Evolutionary conservation across 2,329 filamentous ascomycete genomes (phyloP).

Genomic region (Gremmenia infestans): DNA sequence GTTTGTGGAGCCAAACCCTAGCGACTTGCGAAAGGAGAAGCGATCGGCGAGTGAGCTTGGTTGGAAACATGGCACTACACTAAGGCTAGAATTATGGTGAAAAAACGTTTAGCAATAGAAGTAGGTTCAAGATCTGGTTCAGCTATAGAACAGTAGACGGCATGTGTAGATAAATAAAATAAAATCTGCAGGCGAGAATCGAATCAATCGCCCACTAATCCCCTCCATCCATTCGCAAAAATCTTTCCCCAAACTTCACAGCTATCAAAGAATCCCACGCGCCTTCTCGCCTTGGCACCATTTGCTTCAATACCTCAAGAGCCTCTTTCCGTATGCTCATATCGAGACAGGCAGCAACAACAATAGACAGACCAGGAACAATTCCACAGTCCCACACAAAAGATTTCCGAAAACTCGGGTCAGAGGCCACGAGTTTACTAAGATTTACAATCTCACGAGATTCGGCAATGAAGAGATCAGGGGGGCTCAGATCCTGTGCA

Average conservation of each 20-base stretch:
- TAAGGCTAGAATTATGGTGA: no score
- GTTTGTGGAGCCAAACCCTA: no score
- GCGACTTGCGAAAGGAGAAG: no score
- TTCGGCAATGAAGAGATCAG: constrained; percentile 3
- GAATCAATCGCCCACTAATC: no score
- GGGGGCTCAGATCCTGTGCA: not conserved
- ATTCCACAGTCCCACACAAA: constrained; percentile 24
- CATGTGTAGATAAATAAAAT: no score
- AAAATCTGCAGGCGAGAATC: no score
- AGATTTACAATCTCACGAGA: constrained; percentile 16
- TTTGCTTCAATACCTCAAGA: constrained; percentile 10
- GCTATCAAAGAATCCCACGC: constrained; percentile 16
- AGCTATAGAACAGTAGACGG: no score
- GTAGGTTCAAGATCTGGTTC: no score
- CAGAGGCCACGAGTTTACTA: constrained; percentile 4
- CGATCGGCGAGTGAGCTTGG: no score
- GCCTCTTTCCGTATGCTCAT: constrained; percentile 15
- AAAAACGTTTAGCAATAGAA: no score
- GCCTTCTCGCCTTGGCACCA: constrained; percentile 4
- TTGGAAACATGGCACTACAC: no score
- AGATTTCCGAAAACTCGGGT: constrained; percentile 15
- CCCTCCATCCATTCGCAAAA: not conserved
- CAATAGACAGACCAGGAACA: constrained; percentile 19
- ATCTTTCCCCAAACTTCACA: constrained; percentile 11
- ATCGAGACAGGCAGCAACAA: constrained; percentile 12